Evolutionary conservation across 345 rosid species (phyloP).

Genomic region (Syzygium grande): DNA sequence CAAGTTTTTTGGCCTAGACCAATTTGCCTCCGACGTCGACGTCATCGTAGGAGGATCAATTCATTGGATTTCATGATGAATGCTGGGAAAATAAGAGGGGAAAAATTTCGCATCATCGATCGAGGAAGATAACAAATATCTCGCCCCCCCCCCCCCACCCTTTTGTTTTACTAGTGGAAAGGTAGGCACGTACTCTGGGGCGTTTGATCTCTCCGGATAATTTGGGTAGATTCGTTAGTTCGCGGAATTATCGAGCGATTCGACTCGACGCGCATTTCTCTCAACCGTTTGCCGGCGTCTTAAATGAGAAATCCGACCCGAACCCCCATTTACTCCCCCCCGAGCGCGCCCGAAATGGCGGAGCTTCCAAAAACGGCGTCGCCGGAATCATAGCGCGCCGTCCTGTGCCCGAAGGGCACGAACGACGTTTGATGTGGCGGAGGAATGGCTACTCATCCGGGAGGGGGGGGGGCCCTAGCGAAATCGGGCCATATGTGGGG

Average conservation of each 20-base stretch:
- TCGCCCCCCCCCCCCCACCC: neutral
- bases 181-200: neutral
- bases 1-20: neutral
- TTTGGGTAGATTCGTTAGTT: neutral
- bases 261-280: neutral
- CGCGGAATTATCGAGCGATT: neutral
- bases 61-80: neutral
- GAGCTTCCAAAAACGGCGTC: neutral
- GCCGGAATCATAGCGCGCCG: accelerated
- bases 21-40: neutral
- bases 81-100: neutral
- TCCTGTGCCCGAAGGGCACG: accelerated
- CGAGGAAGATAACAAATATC: neutral
- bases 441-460: neutral
- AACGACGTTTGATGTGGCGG: neutral
- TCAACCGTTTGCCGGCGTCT: neutral
- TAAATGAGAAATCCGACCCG: neutral
- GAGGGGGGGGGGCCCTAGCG: neutral
- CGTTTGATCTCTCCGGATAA: neutral
- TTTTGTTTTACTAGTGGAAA: neutral
- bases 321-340: neutral
- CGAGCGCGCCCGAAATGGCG: neutral
- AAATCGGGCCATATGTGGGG: neutral
- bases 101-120: too few species aligned
- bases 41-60: neutral